Percentiles rank a stretch among this genome's conserved stretches.
These are phyloP conservation scores for Pinus tabuliformis DNA, from an alignment of 75 land plant species.

Conservation along the genomic window DNA sequence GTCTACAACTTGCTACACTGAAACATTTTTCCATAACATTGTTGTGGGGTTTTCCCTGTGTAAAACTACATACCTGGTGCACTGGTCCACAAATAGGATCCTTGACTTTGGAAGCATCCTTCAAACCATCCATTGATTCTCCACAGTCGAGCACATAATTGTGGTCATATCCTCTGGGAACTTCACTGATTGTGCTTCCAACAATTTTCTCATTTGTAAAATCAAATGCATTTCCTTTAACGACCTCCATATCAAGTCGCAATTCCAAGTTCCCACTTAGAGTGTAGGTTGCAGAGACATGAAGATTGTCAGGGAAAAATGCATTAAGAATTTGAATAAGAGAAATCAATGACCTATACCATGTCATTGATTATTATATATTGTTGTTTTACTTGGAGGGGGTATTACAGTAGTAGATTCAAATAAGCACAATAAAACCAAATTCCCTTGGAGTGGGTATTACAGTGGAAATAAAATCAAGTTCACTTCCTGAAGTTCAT, in stretches of 20 bases:
- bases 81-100: slow-evolving; percentile 87
- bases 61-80: slow-evolving; percentile 96
- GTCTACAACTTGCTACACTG: too few relatives aligned
- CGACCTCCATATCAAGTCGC: slow-evolving; percentile 86
- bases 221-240: slow-evolving; percentile 86
- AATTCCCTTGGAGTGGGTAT: not conserved
- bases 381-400: not conserved
- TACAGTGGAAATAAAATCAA: too few relatives aligned
- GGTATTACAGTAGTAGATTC: not conserved
- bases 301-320: slow-evolving; percentile 86
- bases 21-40: too few relatives aligned
- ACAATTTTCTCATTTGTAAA: slow-evolving; percentile 45
- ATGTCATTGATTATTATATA: not conserved
- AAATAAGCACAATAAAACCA: not conserved
- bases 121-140: slow-evolving; percentile 45
- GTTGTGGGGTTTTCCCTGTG: slow-evolving; percentile 45
- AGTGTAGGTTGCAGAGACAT: slow-evolving; percentile 71
- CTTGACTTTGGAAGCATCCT: slow-evolving; percentile 61
- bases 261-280: slow-evolving; percentile 53
- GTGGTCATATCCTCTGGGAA: slow-evolving; percentile 87
- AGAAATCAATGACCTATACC: not conserved
- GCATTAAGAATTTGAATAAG: not conserved
- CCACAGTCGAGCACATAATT: slow-evolving; percentile 82
- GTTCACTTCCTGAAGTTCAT: too few relatives aligned
- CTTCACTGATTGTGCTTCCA: slow-evolving; percentile 37